phyloP scores from a whole-genome alignment of 352 stramenopile genomes.

The Phytophthora crassamura region DNA sequence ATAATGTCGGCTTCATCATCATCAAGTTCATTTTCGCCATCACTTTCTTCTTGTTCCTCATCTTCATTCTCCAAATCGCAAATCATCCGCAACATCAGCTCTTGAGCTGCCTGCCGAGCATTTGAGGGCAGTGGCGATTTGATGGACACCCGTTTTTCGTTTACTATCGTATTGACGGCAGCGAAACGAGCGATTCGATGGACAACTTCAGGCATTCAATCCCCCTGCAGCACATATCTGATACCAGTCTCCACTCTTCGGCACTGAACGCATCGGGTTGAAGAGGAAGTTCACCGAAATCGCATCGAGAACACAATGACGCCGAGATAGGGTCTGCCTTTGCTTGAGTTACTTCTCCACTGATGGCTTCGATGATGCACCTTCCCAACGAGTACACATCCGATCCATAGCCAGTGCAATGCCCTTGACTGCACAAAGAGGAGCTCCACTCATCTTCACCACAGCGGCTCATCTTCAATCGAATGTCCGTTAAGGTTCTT shows the following conservation, averaged over 20 bases:
- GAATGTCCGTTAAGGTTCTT: not conserved
- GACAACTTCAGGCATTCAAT: conserved; percentile 10
- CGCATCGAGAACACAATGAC: not conserved
- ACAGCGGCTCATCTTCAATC: no score
- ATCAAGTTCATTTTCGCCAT: no score
- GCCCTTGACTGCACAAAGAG: no score
- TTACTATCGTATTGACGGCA: conserved; percentile 1
- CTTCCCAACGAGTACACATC: conserved; percentile 14
- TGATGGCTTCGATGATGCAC: conserved; percentile 8
- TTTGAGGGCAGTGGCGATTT: no score
- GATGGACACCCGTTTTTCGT: not conserved
- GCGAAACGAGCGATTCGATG: conserved; percentile 4
- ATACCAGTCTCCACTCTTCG: conserved; percentile 8
- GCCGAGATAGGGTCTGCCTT: not conserved
- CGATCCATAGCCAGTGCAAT: not conserved
- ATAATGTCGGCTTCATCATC: no score
- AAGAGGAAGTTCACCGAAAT: no score
- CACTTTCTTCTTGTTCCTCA: no score
- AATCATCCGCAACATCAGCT: no score
- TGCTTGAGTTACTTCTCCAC: not conserved
- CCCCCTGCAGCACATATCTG: conserved; percentile 6
- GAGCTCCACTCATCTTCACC: no score
- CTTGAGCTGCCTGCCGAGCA: no score
- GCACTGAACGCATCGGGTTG: conserved; percentile 1
- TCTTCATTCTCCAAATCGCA: no score